Evolutionary conservation across 2,329 filamentous ascomycete species (phyloP).

Genomic region (Neofusicoccum laricinum): DNA sequence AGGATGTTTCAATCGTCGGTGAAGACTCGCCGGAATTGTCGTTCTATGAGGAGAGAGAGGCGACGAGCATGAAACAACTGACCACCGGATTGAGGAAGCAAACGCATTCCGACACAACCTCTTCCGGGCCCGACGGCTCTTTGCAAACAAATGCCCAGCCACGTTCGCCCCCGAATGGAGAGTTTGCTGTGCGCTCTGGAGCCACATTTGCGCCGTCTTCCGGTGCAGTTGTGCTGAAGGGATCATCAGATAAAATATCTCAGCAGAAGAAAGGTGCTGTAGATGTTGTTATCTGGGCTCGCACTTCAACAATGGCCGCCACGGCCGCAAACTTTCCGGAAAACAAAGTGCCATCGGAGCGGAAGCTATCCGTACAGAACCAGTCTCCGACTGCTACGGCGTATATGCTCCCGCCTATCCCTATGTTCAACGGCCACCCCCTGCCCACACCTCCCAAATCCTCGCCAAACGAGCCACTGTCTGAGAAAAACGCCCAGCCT

Average conservation of each 20-base stretch:
- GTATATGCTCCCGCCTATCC: not conserved
- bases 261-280: not conserved
- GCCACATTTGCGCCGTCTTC: not conserved
- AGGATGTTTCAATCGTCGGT: not conserved
- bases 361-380: no score
- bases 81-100: not conserved
- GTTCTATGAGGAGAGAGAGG: not conserved
- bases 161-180: no score
- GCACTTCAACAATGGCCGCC: not conserved
- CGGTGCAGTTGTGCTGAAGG: not conserved
- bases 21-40: not conserved
- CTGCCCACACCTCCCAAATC: slow-evolving; percentile 1
- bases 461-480: not conserved
- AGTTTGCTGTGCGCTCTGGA: no score
- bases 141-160: not conserved
- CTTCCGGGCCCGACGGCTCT: not conserved
- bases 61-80: not conserved
- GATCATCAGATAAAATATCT: not conserved
- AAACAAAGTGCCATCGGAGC: no score
- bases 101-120: not conserved
- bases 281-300: not conserved
- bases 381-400: not conserved
- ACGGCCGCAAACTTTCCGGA: no score
- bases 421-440: not conserved
- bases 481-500: not conserved